phyloP scores from a whole-genome alignment of 495 filamentous ascomycete genomes.

The Aspergillus sparsus region DNA sequence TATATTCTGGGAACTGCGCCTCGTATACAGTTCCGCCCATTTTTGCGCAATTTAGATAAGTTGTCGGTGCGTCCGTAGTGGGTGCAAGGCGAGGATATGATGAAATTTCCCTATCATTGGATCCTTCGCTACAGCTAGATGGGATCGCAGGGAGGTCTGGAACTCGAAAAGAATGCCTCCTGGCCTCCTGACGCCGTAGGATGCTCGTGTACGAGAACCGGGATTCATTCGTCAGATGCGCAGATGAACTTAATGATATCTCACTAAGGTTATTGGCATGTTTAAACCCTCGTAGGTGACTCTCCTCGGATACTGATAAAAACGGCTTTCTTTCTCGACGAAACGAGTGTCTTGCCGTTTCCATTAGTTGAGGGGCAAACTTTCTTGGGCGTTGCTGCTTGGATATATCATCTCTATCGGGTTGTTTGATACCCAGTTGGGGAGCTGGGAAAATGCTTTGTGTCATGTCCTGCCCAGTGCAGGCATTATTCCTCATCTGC shows the following conservation, averaged over 20 bases:
- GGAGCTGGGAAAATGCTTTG: neutral
- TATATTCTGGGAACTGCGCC: constrained; percentile 68
- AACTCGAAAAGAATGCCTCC: constrained; percentile 57
- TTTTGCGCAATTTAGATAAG: constrained; percentile 40
- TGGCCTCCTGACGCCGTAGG: constrained; percentile 39
- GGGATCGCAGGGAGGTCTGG: constrained; percentile 54
- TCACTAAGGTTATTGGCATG: constrained; percentile 2
- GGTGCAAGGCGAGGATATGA: neutral
- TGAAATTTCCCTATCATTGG: constrained; percentile 40
- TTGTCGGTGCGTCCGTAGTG: constrained; percentile 45
- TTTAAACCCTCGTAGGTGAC: constrained; percentile 18
- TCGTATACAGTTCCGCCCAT: constrained; percentile 62
- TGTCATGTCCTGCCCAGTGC: constrained; percentile 16
- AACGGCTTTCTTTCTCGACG: constrained; percentile 36
- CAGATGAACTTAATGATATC: neutral
- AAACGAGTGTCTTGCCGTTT: constrained; percentile 54
- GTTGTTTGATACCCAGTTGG: neutral
- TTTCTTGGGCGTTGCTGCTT: constrained; percentile 34
- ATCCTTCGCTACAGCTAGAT: constrained; percentile 59
- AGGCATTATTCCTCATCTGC: neutral
- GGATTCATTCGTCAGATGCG: constrained; percentile 37
- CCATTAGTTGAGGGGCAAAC: constrained; percentile 61
- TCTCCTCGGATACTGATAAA: too few species aligned
- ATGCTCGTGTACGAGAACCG: constrained; percentile 50
- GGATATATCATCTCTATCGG: neutral